Evolutionary conservation across 1,139 yeast genomes (phyloP).

Genomic region (Debaryomycetaceae sp.): DNA sequence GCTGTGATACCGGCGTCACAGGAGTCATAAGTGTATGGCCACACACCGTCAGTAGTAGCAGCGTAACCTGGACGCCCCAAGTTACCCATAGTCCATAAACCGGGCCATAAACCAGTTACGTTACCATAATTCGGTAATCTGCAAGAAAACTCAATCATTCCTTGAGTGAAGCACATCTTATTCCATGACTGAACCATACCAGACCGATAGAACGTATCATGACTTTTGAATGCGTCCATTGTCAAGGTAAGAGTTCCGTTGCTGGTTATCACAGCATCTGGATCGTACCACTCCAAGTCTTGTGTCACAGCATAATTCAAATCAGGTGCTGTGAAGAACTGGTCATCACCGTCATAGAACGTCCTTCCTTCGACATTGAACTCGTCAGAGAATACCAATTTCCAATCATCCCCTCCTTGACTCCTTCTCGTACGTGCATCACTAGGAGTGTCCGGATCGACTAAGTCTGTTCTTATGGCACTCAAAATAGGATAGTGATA

Average conservation of each 20-base stretch:
- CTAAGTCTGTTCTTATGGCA: conserved; percentile 58
- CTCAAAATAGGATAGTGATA: conserved; percentile 58
- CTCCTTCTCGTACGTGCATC: conserved; percentile 45
- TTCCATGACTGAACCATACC: conserved; percentile 90
- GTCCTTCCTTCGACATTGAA: conserved; percentile 81
- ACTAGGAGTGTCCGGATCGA: conserved; percentile 79
- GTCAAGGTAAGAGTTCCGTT: conserved; percentile 64
- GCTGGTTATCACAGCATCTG: conserved; percentile 70
- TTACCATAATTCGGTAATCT: conserved; percentile 68
- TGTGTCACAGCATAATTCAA: conserved; percentile 74
- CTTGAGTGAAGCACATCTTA: conserved; percentile 76
- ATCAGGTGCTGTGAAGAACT: conserved; percentile 76
- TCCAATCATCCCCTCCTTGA: conserved; percentile 61
- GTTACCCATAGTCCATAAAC: conserved; percentile 86
- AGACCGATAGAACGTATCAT: conserved; percentile 69
- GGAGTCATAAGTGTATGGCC: conserved; percentile 82
- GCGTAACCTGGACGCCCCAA: conserved; percentile 79
- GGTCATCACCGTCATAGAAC: conserved; percentile 80
- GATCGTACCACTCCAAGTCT: conserved; percentile 87
- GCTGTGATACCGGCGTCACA: conserved; percentile 91
- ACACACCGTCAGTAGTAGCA: conserved; percentile 78
- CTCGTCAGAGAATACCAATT: conserved; percentile 76
- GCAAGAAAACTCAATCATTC: conserved; percentile 66
- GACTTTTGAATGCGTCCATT: conserved; percentile 72
- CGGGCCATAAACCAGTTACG: conserved; percentile 83